These are phyloP conservation scores for Saccharomycopsis babjevae DNA, from an alignment of 805 yeast genomes.

Conservation along the genomic window DNA sequence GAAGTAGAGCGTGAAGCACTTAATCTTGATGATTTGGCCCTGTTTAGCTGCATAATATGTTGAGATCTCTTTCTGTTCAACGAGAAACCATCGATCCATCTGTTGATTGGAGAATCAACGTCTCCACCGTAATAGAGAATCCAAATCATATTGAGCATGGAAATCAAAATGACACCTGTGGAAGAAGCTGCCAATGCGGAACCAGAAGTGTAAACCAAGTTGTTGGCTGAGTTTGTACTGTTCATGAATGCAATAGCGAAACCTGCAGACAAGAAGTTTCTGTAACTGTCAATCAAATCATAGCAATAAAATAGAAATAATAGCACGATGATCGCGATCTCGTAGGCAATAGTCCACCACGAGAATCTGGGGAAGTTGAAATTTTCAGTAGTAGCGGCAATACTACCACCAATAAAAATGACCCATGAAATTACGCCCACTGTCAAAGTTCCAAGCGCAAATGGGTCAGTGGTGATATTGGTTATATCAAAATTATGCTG, in stretches of 20 bases:
- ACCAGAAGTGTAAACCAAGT: constrained; percentile 57
- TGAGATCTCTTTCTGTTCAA: constrained; percentile 31
- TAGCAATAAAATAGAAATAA: constrained; percentile 44
- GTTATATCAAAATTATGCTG: constrained; percentile 28
- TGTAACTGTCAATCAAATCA: constrained; percentile 61
- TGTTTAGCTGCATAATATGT: constrained; percentile 4
- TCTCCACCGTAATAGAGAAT: constrained; percentile 84
- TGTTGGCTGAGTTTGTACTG: constrained; percentile 74
- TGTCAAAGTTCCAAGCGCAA: constrained; percentile 72
- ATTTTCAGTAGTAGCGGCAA: constrained; percentile 30
- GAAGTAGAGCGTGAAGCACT: constrained; percentile 10
- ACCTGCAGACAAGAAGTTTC: constrained; percentile 33
- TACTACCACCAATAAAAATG: constrained; percentile 79
- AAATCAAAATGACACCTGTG: constrained; percentile 79
- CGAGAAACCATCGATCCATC: constrained; percentile 76
- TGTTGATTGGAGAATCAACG: constrained; percentile 76
- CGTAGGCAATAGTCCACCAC: constrained; percentile 94
- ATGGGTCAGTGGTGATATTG: constrained; percentile 71
- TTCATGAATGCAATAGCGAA: constrained; percentile 68
- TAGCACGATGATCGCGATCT: constrained; percentile 48
- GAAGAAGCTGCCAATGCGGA: constrained; percentile 76
- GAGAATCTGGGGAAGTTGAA: constrained; percentile 64
- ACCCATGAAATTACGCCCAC: constrained; percentile 76
- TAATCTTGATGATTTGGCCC: constrained; percentile 8
- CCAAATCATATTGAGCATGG: constrained; percentile 80